These are phyloP conservation scores for Dictyostelium firmibasis DNA, from an alignment of 78 protist genomes.

Conservation along the genomic window DNA sequence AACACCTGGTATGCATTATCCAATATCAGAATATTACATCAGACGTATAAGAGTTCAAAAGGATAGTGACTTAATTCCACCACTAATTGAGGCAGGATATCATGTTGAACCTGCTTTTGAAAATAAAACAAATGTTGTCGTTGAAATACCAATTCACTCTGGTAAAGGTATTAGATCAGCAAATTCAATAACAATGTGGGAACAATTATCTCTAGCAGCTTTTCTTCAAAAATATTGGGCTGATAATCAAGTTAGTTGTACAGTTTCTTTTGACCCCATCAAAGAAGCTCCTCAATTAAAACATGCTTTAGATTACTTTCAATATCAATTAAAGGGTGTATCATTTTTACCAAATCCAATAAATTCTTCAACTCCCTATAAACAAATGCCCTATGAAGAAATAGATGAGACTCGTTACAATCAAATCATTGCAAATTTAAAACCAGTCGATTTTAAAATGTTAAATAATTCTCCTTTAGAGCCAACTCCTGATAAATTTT, in stretches of 20 bases:
- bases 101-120: conserved; percentile 75
- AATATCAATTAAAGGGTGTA: conserved; percentile 93
- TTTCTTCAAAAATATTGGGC: conserved; percentile 94
- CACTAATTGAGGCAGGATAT: conserved; percentile 83
- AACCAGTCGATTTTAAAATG: conserved; percentile 22
- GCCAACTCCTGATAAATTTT: conserved; percentile 67
- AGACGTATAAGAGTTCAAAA: conserved; percentile 87
- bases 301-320: conserved; percentile 90
- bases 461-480: neutral
- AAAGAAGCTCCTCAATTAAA: conserved; percentile 87
- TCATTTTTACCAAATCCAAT: conserved; percentile 75
- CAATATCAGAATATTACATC: conserved; percentile 88
- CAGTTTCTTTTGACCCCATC: conserved; percentile 91
- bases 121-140: conserved; percentile 28
- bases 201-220: conserved; percentile 93
- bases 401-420: conserved; percentile 5
- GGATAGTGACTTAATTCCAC: conserved; percentile 45
- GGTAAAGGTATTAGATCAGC: conserved; percentile 81
- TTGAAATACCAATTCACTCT: conserved; percentile 91
- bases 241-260: conserved; percentile 93
- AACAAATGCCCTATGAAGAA: conserved; percentile 80
- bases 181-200: conserved; percentile 91
- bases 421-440: neutral
- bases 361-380: neutral
- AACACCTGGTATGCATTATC: conserved; percentile 96